Evolutionary conservation across 805 yeast species (phyloP).

Genomic region (Isabelozyma gotoi): DNA sequence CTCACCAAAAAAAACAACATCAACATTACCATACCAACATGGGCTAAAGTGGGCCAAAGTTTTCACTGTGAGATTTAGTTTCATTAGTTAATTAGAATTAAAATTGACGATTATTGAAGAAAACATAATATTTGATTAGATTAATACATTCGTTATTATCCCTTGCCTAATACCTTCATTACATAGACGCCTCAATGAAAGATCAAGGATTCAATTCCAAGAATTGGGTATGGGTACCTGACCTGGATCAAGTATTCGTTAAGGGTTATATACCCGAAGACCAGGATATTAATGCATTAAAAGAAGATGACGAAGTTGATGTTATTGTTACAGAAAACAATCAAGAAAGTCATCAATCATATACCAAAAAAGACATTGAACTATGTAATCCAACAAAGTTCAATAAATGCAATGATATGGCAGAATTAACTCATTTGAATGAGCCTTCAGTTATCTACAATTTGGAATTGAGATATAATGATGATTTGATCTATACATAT

Average conservation of each 20-base stretch:
- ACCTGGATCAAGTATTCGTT: conserved; percentile 50
- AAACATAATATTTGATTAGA: no score
- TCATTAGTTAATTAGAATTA: no score
- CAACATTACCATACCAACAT: not conserved
- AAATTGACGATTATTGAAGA: no score
- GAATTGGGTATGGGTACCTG: conserved; percentile 80
- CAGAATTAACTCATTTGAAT: conserved; percentile 88
- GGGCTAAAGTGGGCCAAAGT: not conserved
- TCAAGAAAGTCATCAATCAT: conserved; percentile 40
- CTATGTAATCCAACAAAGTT: conserved; percentile 87
- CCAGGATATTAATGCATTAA: conserved; percentile 1
- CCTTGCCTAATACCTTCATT: no score
- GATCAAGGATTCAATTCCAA: conserved; percentile 40
- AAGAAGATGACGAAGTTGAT: conserved; percentile 32
- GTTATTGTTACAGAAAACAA: conserved; percentile 40
- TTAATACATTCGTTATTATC: no score
- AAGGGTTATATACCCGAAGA: conserved; percentile 59
- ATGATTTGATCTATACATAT: conserved; percentile 84
- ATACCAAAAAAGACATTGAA: conserved; percentile 46
- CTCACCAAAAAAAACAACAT: not conserved
- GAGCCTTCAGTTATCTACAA: conserved; percentile 95
- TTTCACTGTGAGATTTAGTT: not conserved
- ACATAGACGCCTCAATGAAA: conserved; percentile 3
- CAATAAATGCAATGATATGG: conserved; percentile 92
- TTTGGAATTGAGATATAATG: conserved; percentile 69